phyloP scores from a whole-genome alignment of 306 rosid species.

The Rosa persica region DNA sequence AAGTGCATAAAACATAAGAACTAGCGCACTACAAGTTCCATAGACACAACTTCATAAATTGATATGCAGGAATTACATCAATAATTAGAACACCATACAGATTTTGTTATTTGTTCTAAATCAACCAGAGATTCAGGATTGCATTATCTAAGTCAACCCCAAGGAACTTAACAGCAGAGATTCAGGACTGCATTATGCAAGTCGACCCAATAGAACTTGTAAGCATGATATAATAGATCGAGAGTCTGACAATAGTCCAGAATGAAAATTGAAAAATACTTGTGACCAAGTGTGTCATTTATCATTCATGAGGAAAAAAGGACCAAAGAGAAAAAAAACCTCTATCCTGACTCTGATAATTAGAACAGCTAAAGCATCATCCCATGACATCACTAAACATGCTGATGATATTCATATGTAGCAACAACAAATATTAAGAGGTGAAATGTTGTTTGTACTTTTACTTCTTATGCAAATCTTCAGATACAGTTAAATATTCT shows the following conservation, averaged over 20 bases:
- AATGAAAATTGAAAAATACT: background rate
- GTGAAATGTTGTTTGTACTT: background rate
- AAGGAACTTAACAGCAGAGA: background rate
- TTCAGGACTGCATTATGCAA: background rate
- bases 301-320: background rate
- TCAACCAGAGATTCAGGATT: background rate
- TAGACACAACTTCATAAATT: background rate
- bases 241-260: background rate
- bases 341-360: background rate
- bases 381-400: background rate
- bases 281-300: background rate
- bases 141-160: background rate
- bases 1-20: conserved; percentile 1
- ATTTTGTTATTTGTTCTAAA: background rate
- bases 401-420: background rate
- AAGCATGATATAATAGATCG: background rate
- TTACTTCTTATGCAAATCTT: background rate
- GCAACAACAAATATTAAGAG: background rate
- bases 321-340: background rate
- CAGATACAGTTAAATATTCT: background rate
- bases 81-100: background rate
- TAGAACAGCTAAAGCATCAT: background rate
- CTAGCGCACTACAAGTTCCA: background rate
- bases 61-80: background rate
- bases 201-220: background rate